Evolutionary conservation across 1,139 yeast genomes (phyloP), one percentile per base, ranked within the genome.

Genomic region (Suhomyces coccinellae): DNA sequence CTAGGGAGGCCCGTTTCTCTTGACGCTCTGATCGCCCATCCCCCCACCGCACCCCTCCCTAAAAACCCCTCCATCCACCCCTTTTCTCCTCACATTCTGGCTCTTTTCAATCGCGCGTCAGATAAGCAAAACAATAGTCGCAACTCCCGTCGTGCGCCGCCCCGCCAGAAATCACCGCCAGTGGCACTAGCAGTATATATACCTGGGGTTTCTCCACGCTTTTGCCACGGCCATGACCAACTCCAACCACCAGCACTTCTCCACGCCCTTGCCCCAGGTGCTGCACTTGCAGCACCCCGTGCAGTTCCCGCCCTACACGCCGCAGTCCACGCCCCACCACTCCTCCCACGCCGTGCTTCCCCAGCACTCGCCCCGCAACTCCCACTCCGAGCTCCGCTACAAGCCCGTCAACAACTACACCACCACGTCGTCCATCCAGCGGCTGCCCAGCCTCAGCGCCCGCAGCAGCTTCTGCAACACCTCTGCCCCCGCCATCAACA

Each of bases 361-460:
- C 28, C 48, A 45, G 32, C 29, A 38, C 36, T 45, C 48, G 4
- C 48, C 48, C 14, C 33, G 48, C n/a, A 41, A 45, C 32, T 29
- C 40, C 31, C 48, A 45, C 26, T 31, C 40, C 16, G 48, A 45
- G 16, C 29, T 45, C 30, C 36, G 45, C 11, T 31, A 26, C 34
- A 34, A 33, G 27, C 48, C 43, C 35, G 36, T 24, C 33, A 41
- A 36, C 42, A 52, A 52, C 40, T 50, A 51, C 43, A 50, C 52
- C 31, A 45, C 52, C 15, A 38, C 48, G 6, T 41, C 51, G 2
- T 41, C 50, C 12, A 43, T 47, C 24, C 50, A 52, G 33, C 37
- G 56, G 20, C 51, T 55, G 12, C 54, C 56, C 24, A 52, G 52
- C 26, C 36, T 50, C 33, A 43, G 49, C 14, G 28, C 43, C 47